These are phyloP conservation scores for Cladosporium austrohemisphaericum DNA, from an alignment of 2,329 filamentous ascomycete genomes.

Conservation along the genomic window DNA sequence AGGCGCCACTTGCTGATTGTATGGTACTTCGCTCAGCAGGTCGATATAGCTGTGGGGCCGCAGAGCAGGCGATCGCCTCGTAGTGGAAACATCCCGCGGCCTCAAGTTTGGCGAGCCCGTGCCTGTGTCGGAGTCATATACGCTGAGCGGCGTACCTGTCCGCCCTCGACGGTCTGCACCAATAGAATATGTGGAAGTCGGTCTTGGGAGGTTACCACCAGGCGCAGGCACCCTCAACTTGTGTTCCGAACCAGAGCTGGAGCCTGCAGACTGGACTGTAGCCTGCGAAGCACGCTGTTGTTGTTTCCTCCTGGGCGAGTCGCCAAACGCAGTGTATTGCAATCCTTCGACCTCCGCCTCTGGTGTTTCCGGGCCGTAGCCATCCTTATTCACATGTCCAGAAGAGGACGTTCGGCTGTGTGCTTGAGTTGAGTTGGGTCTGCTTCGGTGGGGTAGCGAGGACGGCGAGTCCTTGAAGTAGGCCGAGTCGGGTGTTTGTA, in stretches of 20 bases:
- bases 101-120: constrained; percentile 40
- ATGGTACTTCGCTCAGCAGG: constrained; percentile 61
- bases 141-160: constrained; percentile 47
- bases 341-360: constrained; percentile 33
- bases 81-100: constrained; percentile 49
- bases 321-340: constrained; percentile 48
- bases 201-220: constrained; percentile 47
- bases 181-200: constrained; percentile 71
- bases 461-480: constrained; percentile 17
- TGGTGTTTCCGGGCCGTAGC: constrained; percentile 25
- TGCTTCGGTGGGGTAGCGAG: constrained; percentile 23
- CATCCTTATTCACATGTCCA: constrained; percentile 18
- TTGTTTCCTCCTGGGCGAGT: constrained; percentile 27
- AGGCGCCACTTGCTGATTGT: constrained; percentile 72
- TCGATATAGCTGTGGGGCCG: constrained; percentile 60
- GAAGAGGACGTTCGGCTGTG: constrained; percentile 19
- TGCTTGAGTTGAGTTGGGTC: constrained; percentile 17
- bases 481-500: constrained; percentile 25
- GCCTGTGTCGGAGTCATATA: constrained; percentile 32
- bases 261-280: constrained; percentile 29
- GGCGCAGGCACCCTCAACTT: constrained; percentile 44
- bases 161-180: constrained; percentile 69
- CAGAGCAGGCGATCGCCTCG: constrained; percentile 54
- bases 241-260: constrained; percentile 28
- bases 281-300: constrained; percentile 30